Conservation (phyloP, 768 basidiomycete species). For the Naganishia randhawae region DNA sequence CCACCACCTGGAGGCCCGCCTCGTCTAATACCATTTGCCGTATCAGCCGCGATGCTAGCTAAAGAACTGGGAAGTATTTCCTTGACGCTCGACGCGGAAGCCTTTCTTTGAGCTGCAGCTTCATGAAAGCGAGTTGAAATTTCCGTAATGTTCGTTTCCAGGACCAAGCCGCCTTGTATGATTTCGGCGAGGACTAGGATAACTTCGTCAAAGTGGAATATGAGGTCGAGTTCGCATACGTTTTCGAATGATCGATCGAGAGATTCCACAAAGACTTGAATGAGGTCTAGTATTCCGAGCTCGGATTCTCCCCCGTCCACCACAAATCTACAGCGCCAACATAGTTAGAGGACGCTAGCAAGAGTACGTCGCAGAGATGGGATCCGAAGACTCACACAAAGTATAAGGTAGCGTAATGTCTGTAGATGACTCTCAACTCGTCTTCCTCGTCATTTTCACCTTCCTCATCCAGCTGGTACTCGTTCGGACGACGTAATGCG, state of each 20-base stretch:
- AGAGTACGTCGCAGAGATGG: neutral
- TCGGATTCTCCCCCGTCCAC: conserved; percentile 96
- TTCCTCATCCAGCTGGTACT: conserved; percentile 26
- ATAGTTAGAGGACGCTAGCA: neutral
- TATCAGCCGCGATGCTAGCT: conserved; percentile 34
- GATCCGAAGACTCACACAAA: conserved; percentile 60
- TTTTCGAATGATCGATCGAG: conserved; percentile 95
- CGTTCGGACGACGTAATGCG: neutral
- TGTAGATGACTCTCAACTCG: conserved; percentile 77
- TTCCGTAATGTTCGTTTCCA: conserved; percentile 66
- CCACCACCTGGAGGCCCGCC: conserved; percentile 23
- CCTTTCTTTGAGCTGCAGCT: conserved; percentile 33
- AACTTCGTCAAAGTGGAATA: conserved; percentile 98
- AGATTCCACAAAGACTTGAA: conserved; percentile 97
- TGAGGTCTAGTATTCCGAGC: conserved; percentile 88
- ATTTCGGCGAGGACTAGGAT: conserved; percentile 94
- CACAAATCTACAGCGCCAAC: conserved; percentile 69
- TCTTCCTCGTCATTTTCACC: conserved; percentile 40
- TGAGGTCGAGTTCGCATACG: conserved; percentile 94
- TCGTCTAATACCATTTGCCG: neutral
- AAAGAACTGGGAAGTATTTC: conserved; percentile 28
- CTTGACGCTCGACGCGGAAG: conserved; percentile 9
- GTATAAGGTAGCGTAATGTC: conserved; percentile 91
- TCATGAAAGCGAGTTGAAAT: conserved; percentile 41
- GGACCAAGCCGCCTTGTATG: conserved; percentile 90